Evolutionary conservation across 257 asterid species (phyloP), one percentile per base, ranked within the genome.

Genomic region (Fraxinus cuspidata): DNA sequence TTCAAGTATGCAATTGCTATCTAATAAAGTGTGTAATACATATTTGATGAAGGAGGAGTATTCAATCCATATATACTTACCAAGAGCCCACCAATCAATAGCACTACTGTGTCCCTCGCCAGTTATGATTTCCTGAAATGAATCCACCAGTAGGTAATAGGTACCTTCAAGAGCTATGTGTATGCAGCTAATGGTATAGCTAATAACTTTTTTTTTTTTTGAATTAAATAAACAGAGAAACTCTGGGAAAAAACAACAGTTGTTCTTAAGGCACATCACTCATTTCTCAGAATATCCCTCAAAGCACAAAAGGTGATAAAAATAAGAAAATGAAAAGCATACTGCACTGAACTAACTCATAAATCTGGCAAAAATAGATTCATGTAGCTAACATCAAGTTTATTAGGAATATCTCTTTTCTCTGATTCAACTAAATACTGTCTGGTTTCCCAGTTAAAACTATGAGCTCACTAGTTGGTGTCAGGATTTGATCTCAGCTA

Each of bases 1-100:
- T 56, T 19, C 65, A 19, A 56, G 65, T 19, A 56, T 56, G 65
- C 65, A 56, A 28, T 56, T 53, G 27, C 65, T 56, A n/a, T 56
- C 7, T 56, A 5, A 56, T 19, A 19, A 51, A 44, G 21, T 47
- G 65, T n/a, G 12, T 53, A 18, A 18, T n/a, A n/a, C 1, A 56
- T 19, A 56, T 56, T 56, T 18, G 65, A 56, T 56, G 65, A 3
- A 56, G 63, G 19, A 51, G 25, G 11, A 18, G 25, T 49, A 49
- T 18, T 51, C 63, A 51, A 51, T 49, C 29, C 12, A 25, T 68
- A 28, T 37, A 77, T 37, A 77, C 96, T 82, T 89, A 95, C 99
- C 99, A 78, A 95, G 89, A 84, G 97, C 94, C 99, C 99, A 95
- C 99, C 99, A 95, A 82, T 95, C 99, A 69, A 93, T 91, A 28